Evolutionary conservation across 176 grass and related monocot genomes (phyloP), one percentile per base, ranked within the genome.

Genomic region (Leersia perrieri): DNA sequence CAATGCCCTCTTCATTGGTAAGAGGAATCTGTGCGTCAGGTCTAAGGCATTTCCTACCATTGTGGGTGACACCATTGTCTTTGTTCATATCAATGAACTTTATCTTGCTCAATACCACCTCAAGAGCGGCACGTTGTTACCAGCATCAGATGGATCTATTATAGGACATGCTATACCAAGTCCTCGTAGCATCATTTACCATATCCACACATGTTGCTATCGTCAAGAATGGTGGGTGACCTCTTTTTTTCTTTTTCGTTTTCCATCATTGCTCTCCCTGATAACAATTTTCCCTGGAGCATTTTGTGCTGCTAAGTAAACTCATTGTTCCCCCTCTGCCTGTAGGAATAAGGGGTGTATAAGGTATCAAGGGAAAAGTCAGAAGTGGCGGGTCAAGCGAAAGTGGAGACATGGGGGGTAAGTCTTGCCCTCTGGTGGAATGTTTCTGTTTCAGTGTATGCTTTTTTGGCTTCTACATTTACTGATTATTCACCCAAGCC

Each of bases 321-420:
- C 33, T 75, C 20, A 67, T 61, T 72, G 53, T 60, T 34, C 27
- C 14, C 11, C 25, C 32, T 75, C 47, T 68, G 18, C 11, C 11
- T 67, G 26, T 68, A 83, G 81, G 81, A 83, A 75, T 33, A 83
- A 83, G 38, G 81, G 81, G 23, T 61, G 35, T 5, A 65, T 64
- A 66, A 14, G 0, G 4, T 41, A 57, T 41, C 62, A 32, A 4
- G 16, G 1, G 2, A 1, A 29, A 18, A 20, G 1, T 1, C 3
- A 39, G 38, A 9, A 0, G 2, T 84, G 73, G 82, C 11, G 9
- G 35, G 73, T 60, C 8, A 84, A 69, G 63, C 10, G 47, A 60
- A 84, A 60, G 47, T 76, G 72, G 47, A 12, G 82, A 42, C 3
- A 1, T 16, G 82, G 73, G 82, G 73, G 73, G 73, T 84, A 68